phyloP scores from a whole-genome alignment of 1,284 basidiomycete species.

The Ceratobasidium sp. region DNA sequence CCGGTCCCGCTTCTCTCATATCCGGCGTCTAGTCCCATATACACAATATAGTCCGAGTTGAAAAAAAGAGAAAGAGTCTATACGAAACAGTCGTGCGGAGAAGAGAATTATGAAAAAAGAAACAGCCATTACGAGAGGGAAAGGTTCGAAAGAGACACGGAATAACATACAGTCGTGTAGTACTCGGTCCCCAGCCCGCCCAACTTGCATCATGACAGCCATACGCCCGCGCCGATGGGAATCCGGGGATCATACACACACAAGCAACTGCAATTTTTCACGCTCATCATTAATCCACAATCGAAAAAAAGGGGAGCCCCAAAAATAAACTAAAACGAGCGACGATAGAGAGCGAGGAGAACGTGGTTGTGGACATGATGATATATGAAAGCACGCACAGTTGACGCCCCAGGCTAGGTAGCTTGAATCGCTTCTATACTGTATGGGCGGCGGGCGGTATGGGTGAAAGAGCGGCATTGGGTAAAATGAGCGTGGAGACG shows the following conservation, averaged over 20 bases:
- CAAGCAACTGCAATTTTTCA: constrained; percentile 29
- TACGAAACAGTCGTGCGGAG: not conserved
- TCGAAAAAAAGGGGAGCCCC: not conserved
- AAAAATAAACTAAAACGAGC: constrained; percentile 8
- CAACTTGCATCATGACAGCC: not conserved
- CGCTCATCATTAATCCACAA: constrained; percentile 35
- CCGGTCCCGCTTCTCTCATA: constrained; percentile 13
- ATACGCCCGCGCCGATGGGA: not conserved
- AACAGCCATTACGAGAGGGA: not conserved
- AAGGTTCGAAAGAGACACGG: not conserved
- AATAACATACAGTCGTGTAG: constrained; percentile 6
- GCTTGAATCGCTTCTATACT: not conserved
- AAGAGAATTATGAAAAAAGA: not conserved
- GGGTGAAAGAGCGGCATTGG: not conserved
- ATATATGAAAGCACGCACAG: constrained; percentile 23
- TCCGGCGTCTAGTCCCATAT: not conserved
- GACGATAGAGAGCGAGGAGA: constrained; percentile 3
- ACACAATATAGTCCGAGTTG: not conserved
- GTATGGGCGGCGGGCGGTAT: not conserved
- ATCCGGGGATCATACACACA: not conserved
- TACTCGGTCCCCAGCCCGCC: not conserved
- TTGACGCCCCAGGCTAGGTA: not conserved
- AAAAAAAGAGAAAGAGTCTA: constrained; percentile 2
- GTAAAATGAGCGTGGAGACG: constrained; percentile 16
- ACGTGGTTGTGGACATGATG: constrained; percentile 18